phyloP scores from a whole-genome alignment of 2,329 filamentous ascomycete species.

The Curvularia lunata region DNA sequence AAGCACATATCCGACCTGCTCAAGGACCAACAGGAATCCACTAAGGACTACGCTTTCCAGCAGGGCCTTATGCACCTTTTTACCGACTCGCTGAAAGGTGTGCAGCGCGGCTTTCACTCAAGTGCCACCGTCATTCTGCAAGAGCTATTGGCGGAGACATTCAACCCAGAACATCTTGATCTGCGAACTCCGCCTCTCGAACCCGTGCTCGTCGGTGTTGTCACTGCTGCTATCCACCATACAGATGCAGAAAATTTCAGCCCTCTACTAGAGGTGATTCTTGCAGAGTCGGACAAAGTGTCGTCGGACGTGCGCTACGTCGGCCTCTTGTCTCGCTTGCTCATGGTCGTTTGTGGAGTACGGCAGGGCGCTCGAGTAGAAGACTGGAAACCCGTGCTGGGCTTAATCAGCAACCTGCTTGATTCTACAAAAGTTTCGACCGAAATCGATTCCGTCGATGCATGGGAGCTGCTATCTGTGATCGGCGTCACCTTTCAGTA shows the following conservation, averaged over 20 bases:
- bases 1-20: conserved; percentile 75
- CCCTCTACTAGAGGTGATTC: conserved; percentile 68
- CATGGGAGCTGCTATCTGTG: conserved; percentile 52
- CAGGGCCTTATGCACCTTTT: conserved; percentile 93
- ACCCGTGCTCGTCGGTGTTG: conserved; percentile 73
- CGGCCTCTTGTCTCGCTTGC: conserved; percentile 53
- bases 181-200: conserved; percentile 59
- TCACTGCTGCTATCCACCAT: conserved; percentile 85
- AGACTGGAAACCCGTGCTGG: conserved; percentile 72
- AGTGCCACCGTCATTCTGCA: conserved; percentile 61
- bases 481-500: conserved; percentile 73
- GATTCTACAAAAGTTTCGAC: conserved; percentile 48
- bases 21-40: conserved; percentile 58
- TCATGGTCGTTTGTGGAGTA: conserved; percentile 77
- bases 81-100: conserved; percentile 75
- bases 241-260: conserved; percentile 75
- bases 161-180: conserved; percentile 27
- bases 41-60: conserved; percentile 72
- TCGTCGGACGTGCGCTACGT: conserved; percentile 54
- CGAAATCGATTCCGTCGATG: conserved; percentile 19
- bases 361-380: conserved; percentile 77
- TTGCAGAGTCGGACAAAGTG: conserved; percentile 36
- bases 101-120: conserved; percentile 65
- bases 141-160: conserved; percentile 54
- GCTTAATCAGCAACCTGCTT: conserved; percentile 45